Evolutionary conservation across 2,329 filamentous ascomycete species (phyloP).

Genomic region (Cladosporium cucumerinum): DNA sequence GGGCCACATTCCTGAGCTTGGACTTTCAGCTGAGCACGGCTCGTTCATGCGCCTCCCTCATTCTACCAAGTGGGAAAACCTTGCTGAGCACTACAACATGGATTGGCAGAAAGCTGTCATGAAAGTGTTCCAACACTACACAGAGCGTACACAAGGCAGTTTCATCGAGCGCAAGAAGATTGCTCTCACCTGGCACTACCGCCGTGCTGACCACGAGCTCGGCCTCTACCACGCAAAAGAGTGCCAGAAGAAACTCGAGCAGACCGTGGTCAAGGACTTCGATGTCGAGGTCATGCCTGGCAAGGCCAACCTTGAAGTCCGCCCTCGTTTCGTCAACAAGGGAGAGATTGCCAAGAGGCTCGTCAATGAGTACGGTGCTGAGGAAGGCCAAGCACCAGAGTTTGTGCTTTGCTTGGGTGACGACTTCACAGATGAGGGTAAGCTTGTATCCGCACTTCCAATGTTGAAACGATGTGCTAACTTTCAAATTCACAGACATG

Average conservation of each 20-base stretch:
- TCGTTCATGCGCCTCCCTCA: slow-evolving; percentile 87
- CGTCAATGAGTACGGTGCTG: slow-evolving; percentile 66
- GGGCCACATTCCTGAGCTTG: slow-evolving; percentile 82
- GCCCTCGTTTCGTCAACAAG: slow-evolving; percentile 97
- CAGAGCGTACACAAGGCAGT: slow-evolving; percentile 82
- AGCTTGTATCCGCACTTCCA: slow-evolving; percentile 19
- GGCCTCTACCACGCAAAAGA: slow-evolving; percentile 75
- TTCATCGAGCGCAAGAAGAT: slow-evolving; percentile 94
- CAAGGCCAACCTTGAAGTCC: slow-evolving; percentile 94
- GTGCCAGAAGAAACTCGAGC: slow-evolving; percentile 77
- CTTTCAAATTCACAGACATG: slow-evolving; percentile 53
- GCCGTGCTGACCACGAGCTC: slow-evolving; percentile 81
- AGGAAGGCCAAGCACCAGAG: slow-evolving; percentile 60
- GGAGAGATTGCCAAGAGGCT: slow-evolving; percentile 88
- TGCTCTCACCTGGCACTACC: slow-evolving; percentile 95
- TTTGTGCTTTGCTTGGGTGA: slow-evolving; percentile 91
- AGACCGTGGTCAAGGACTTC: slow-evolving; percentile 71
- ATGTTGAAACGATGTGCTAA: slow-evolving; percentile 24
- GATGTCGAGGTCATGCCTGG: slow-evolving; percentile 96
- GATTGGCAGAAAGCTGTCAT: slow-evolving; percentile 85
- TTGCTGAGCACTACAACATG: slow-evolving; percentile 86
- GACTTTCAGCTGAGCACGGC: slow-evolving; percentile 95
- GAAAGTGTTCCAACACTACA: slow-evolving; percentile 81
- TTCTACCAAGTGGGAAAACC: slow-evolving; percentile 76
- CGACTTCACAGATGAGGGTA: slow-evolving; percentile 96